Base-by-base conservation (phyloP, 768 basidiomycete species). In the Lyophyllum atratum region DNA sequence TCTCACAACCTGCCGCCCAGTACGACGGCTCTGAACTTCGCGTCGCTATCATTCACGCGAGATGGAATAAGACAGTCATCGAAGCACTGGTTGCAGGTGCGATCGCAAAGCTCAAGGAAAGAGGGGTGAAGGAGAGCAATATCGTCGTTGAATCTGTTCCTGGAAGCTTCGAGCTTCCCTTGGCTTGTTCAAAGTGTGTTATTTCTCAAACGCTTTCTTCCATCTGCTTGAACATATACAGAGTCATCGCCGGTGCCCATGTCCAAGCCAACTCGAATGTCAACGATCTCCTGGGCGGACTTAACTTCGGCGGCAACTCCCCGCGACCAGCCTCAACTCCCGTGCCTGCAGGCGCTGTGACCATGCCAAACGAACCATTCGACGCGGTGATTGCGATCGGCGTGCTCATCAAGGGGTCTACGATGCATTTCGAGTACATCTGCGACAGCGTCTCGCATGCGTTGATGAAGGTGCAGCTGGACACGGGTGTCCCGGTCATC, bases 371-470 rank as follows among this genome's bases (percentile, higher is more conserved):
- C 40, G 79, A 81, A 53, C 89, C 96, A 0, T 98, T 98, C 64
- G 90, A 96, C 70, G 97, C 95, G 14, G 87, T 97, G 61, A 96
- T 99, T 70, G 95, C 97, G 52, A 93, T 98, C 67, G 97, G 97
- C 14, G 94, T 96, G 34, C 87, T 99, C 70, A 97, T 99, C 80
- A 99, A 99, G 71, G 96, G 97, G 51, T 80, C 86, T 1, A 98
- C 97, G 17, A 97, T 97, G 94, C 97, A 99, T 77, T 99, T 98
- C 72, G 97, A 99, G 72, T 99, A 99, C 81, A 99, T 98, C 72
- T 92, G 85, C 72, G 94, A 98, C 66, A 85, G 87, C 59, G 95
- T 98, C 57, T 87, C 93, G 40, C 91, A 98, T 65, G 95, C 88
- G 43, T 79, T 99, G 61, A 99, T 98, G 97, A 85, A 84, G 66